Conservation (phyloP, 352 stramenopile species). For the Phytophthora sojae region DNA sequence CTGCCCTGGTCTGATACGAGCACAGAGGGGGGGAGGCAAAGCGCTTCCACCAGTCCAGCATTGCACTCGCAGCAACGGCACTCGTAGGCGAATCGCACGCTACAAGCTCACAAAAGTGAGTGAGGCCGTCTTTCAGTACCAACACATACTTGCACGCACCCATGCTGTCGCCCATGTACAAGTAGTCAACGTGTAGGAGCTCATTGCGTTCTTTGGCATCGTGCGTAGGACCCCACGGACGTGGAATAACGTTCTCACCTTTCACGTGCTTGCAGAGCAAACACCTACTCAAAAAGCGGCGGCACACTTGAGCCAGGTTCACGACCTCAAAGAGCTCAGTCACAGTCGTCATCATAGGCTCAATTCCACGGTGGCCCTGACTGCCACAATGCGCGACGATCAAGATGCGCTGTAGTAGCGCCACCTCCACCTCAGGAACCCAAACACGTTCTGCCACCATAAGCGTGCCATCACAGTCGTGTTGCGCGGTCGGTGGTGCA, state of each 20-base stretch:
- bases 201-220: constrained; percentile 12
- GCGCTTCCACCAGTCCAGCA: constrained; percentile 25
- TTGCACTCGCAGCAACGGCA: neutral
- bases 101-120: constrained; percentile 14
- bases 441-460: neutral
- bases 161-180: constrained; percentile 10
- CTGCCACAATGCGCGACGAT: neutral
- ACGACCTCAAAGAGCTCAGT: neutral
- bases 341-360: neutral
- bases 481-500: neutral
- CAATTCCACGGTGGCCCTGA: constrained; percentile 6
- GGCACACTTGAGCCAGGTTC: neutral
- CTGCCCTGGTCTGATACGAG: constrained; percentile 18
- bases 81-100: constrained; percentile 16
- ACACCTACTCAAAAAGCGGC: neutral
- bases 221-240: neutral
- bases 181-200: constrained; percentile 14
- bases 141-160: neutral
- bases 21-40: constrained; percentile 15
- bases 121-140: constrained; percentile 21
- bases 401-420: neutral
- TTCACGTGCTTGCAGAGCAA: constrained; percentile 29
- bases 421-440: neutral
- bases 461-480: neutral
- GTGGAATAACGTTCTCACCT: constrained; percentile 3